Evolutionary conservation across 345 rosid genomes (phyloP).

Genomic region (Eucalyptus melliodora): DNA sequence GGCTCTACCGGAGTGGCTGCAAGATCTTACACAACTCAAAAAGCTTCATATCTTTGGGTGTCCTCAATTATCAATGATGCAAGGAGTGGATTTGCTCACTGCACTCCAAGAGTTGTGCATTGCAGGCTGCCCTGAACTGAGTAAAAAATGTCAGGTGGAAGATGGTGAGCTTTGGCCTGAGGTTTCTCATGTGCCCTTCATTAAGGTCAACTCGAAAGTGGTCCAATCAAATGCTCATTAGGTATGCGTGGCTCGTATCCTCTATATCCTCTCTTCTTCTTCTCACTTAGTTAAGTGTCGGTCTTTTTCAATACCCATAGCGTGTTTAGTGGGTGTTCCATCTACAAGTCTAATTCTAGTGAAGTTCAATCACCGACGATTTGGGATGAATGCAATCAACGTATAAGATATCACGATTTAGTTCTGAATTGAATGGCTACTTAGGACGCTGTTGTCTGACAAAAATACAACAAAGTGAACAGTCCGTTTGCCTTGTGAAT

Average conservation of each 20-base stretch:
- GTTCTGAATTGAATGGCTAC: neutral
- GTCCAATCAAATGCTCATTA: neutral
- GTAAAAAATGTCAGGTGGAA: neutral
- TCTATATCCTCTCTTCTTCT: neutral
- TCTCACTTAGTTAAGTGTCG: neutral
- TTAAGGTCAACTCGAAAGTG: neutral
- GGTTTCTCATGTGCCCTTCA: neutral
- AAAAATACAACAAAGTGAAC: neutral
- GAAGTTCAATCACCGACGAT: neutral
- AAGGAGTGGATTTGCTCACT: neutral
- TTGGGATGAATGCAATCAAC: neutral
- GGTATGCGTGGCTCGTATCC: neutral
- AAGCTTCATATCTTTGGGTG: neutral
- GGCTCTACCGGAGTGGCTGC: neutral
- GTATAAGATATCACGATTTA: neutral
- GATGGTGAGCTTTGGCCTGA: neutral
- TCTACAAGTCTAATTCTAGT: neutral
- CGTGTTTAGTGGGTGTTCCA: neutral
- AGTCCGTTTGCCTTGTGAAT: neutral
- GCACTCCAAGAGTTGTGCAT: neutral
- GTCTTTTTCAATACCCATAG: neutral
- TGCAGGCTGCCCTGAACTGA: neutral
- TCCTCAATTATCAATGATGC: neutral
- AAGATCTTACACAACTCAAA: neutral
- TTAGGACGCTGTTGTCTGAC: neutral